These are phyloP conservation scores for Trichoderma polysporum DNA, from an alignment of 2,329 filamentous ascomycete genomes.

Conservation along the genomic window DNA sequence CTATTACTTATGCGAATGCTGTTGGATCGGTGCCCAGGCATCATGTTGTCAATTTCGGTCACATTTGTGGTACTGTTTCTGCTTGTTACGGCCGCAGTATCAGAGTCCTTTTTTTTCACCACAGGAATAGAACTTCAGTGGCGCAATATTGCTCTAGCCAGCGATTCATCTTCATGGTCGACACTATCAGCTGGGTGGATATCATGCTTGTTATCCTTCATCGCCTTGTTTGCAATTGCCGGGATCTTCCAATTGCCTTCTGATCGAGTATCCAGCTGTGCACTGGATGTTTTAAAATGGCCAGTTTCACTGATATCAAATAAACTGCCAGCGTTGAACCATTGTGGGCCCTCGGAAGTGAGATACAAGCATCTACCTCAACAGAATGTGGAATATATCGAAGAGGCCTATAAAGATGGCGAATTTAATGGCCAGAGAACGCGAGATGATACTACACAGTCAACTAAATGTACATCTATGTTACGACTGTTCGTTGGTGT, in stretches of 20 bases:
- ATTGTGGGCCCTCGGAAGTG: background rate
- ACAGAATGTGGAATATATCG: conserved; percentile 26
- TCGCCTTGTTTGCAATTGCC: conserved; percentile 22
- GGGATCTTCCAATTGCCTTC: conserved; percentile 31
- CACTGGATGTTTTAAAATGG: conserved; percentile 31
- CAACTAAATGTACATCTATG: conserved; percentile 19
- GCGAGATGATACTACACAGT: background rate
- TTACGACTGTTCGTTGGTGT: conserved; percentile 14
- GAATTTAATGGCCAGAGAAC: conserved; percentile 13
- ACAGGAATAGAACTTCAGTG: conserved; percentile 38
- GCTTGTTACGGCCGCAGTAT: conserved; percentile 27
- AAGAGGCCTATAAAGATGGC: conserved; percentile 11
- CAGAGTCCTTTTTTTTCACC: conserved; percentile 30
- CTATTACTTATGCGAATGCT: conserved; percentile 33
- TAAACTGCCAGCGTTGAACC: background rate
- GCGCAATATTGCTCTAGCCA: conserved; percentile 34
- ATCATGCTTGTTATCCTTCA: conserved; percentile 27
- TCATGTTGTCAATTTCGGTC: conserved; percentile 14
- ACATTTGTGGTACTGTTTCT: conserved; percentile 24
- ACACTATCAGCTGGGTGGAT: conserved; percentile 35
- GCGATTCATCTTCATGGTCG: conserved; percentile 33
- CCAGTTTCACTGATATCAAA: conserved; percentile 13
- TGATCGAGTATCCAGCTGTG: conserved; percentile 25
- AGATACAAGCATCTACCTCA: conserved; percentile 25
- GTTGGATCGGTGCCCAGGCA: conserved; percentile 28